Conservation (phyloP, 108 stramenopile genomes). For the Skeletonema marinoi region DNA sequence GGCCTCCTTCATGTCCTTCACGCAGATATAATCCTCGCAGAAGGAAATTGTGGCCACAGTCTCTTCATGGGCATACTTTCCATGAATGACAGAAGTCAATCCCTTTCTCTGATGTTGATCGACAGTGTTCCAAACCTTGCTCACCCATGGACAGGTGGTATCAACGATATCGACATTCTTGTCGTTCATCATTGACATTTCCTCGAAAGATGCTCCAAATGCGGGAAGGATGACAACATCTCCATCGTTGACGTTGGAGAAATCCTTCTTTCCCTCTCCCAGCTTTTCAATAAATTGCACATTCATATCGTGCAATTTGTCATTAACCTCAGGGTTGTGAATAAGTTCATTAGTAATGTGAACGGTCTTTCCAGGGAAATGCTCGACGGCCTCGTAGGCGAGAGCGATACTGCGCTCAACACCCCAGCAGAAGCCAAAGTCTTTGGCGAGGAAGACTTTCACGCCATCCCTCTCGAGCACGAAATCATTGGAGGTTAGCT, state of each 20-base stretch:
- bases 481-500: constrained; percentile 70
- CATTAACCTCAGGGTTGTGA: constrained; percentile 97
- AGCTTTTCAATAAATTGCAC: constrained; percentile 90
- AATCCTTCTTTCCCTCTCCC: constrained; percentile 77
- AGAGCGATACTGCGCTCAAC: constrained; percentile 92
- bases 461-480: constrained; percentile 80
- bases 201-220: constrained; percentile 94
- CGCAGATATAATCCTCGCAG: constrained; percentile 93
- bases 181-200: constrained; percentile 83
- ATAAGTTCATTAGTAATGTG: constrained; percentile 98
- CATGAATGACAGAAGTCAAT: constrained; percentile 92
- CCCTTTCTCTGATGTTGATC: constrained; percentile 89
- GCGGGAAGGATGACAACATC: constrained; percentile 97
- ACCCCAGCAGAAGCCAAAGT: constrained; percentile 92
- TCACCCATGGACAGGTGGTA: constrained; percentile 98
- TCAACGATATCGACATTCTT: constrained; percentile 95
- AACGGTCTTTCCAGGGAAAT: constrained; percentile 84
- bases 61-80: constrained; percentile 96
- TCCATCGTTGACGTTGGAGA: constrained; percentile 74
- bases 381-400: constrained; percentile 90
- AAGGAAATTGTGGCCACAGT: constrained; percentile 93
- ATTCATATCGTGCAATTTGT: constrained; percentile 85
- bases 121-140: constrained; percentile 97
- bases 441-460: constrained; percentile 79
- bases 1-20: constrained; percentile 95